phyloP scores from a whole-genome alignment of 306 rosid species.

The Ziziphus jujuba region DNA sequence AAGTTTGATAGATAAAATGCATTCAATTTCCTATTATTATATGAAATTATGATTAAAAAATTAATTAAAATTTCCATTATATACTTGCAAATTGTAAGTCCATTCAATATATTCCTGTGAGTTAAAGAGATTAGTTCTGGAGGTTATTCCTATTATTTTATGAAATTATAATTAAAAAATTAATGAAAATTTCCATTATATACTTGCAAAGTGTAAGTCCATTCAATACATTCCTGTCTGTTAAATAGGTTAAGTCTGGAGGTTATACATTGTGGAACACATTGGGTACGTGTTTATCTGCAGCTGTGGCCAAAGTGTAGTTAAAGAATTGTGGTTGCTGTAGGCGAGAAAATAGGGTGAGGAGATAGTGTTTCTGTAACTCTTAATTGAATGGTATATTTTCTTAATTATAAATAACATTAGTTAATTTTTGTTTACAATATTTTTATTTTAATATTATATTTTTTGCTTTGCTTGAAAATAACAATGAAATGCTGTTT shows the following conservation, averaged over 20 bases:
- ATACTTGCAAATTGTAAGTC: neutral
- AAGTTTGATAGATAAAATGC: neutral
- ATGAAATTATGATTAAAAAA: no score
- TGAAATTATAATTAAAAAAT: no score
- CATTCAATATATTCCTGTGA: neutral
- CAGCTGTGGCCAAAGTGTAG: slow-evolving; percentile 40
- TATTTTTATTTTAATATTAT: no score
- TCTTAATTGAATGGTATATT: no score
- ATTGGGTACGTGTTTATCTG: slow-evolving; percentile 74
- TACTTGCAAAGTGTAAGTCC: neutral
- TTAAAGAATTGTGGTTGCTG: no score
- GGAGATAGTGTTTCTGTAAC: no score
- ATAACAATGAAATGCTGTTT: slow-evolving; percentile 38
- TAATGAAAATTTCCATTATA: neutral
- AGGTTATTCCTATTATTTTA: slow-evolving; percentile 38
- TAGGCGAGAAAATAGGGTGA: no score
- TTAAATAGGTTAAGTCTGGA: slow-evolving; percentile 65
- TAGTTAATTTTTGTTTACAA: no score
- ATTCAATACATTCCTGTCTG: neutral
- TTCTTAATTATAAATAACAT: no score
- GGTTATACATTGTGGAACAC: slow-evolving; percentile 95
- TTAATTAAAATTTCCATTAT: neutral
- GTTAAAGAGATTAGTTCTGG: slow-evolving; percentile 64
- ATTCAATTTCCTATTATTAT: neutral
- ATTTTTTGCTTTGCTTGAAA: slow-evolving; percentile 7